These are phyloP conservation scores for Volvox carteri DNA, from an alignment of 163 green algal genomes.

Conservation along the genomic window DNA sequence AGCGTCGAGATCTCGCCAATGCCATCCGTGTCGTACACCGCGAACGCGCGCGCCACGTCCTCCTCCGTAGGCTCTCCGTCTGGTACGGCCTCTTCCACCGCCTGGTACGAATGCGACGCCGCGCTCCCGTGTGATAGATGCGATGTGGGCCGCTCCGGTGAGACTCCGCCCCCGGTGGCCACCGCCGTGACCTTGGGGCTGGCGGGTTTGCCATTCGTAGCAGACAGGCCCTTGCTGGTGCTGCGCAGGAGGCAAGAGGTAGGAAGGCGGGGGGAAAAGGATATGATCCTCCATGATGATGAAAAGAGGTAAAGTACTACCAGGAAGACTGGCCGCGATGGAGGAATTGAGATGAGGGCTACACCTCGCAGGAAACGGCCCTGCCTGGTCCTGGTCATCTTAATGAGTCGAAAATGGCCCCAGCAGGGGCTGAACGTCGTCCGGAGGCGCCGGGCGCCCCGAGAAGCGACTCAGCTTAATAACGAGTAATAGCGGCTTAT, in stretches of 20 bases:
- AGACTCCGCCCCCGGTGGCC: not conserved
- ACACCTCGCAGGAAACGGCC: too few species aligned
- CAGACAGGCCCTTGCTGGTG: constrained; percentile 47
- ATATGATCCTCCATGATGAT: too few species aligned
- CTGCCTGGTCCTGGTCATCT: too few species aligned
- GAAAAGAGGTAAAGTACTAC: too few species aligned
- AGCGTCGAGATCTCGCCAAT: constrained; percentile 65
- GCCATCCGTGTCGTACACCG: constrained; percentile 71
- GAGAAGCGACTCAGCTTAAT: too few species aligned
- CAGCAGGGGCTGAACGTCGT: too few species aligned
- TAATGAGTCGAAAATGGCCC: too few species aligned
- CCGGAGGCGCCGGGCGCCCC: too few species aligned
- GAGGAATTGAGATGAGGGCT: too few species aligned
- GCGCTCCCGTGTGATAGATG: constrained; percentile 14
- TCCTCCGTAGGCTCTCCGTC: constrained; percentile 73
- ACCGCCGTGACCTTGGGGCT: constrained; percentile 44
- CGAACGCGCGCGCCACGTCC: constrained; percentile 75
- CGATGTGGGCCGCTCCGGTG: constrained; percentile 25
- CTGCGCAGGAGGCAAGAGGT: constrained; percentile 2
- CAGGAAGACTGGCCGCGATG: too few species aligned
- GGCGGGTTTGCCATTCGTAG: constrained; percentile 2
- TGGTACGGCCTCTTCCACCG: not conserved
- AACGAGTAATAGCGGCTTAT: too few species aligned
- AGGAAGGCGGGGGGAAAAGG: too few species aligned
- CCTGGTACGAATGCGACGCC: constrained; percentile 4